Base-by-base conservation (phyloP, 768 basidiomycete genomes). In the Coprinopsis sp. region DNA sequence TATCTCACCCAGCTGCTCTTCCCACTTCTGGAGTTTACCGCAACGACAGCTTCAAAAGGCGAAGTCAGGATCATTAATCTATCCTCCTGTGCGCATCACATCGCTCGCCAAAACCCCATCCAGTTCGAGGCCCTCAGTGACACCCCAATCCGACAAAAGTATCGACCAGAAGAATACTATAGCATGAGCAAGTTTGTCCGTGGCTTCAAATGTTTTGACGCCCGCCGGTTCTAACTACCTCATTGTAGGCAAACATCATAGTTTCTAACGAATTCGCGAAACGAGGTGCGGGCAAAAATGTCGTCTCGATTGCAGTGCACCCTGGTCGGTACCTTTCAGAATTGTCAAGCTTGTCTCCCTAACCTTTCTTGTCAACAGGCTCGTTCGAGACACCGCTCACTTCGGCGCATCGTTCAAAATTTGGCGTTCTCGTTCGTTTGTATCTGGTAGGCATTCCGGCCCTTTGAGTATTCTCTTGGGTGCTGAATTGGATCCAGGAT, bases 1-100 rank as follows among this genome's bases (percentile, higher is more conserved):
- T 71, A 77, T 53, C 70, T 86, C 47, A 84, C 80, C 6, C 64
- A 66, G 43, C 58, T 72, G 1, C 60, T 78, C 3, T 46, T 75
- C 16, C 71, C 74, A 4, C 55, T 56, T 11, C 58, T 74, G n/a
- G 49, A 68, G 6, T 57, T 61, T 18, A 68, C 63, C 1, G 63
- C 66, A 1, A 58, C 64, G 38, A 49, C 55, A 14, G 61, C 59
- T n/a, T 54, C 62, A 1, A 60, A 62, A 16, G 51, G 54, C 11
- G 63, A 65, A 44, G 64, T 64, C 3, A 69, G 74, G 19, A 59
- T 77, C 8, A 54, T 74, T 19, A 68, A 65, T 19, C 54, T 63
- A 6, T 65, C 71, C 14, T 74, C 70, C 0, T 44, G 52, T 3
- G 64, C 50, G 7, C 61, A 67, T 24, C 50, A 58, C n/a, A 29